Conservation (phyloP, 2,329 filamentous ascomycete genomes). For the Talaromyces sp. region DNA sequence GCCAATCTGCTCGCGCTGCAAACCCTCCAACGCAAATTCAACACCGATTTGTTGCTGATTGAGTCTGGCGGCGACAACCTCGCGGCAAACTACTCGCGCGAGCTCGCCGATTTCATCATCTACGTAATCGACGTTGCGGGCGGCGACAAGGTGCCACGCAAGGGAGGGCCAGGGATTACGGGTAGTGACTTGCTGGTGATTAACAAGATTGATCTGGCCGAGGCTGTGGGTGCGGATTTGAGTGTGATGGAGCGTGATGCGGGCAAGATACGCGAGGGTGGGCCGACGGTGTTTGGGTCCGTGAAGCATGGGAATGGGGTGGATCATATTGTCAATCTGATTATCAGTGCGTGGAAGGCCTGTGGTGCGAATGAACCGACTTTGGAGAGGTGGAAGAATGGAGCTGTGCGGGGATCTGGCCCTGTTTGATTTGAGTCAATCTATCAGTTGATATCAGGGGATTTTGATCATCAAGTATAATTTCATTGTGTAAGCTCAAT, state of each 20-base stretch:
- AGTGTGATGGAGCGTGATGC: slow-evolving; percentile 92
- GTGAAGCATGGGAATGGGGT: slow-evolving; percentile 90
- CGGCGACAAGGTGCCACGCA: slow-evolving; percentile 92
- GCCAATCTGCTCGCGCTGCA: slow-evolving; percentile 90
- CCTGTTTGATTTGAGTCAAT: slow-evolving; percentile 15
- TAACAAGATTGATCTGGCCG: slow-evolving; percentile 94
- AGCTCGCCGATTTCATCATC: slow-evolving; percentile 95
- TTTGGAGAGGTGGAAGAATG: slow-evolving; percentile 40
- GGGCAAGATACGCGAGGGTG: slow-evolving; percentile 89
- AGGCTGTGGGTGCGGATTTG: slow-evolving; percentile 84
- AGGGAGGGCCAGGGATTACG: slow-evolving; percentile 94
- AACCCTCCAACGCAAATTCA: slow-evolving; percentile 75
- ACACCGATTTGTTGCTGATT: slow-evolving; percentile 81
- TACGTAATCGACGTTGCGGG: slow-evolving; percentile 98
- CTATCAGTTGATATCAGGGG: too few relatives aligned
- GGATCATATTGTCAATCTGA: slow-evolving; percentile 79
- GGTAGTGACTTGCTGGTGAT: slow-evolving; percentile 90
- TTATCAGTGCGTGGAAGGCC: slow-evolving; percentile 86
- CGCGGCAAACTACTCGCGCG: slow-evolving; percentile 90
- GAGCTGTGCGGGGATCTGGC: slow-evolving; percentile 32
- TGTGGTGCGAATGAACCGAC: slow-evolving; percentile 63
- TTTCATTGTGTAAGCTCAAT: not conserved
- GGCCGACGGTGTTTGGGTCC: slow-evolving; percentile 91
- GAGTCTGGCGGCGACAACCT: slow-evolving; percentile 95
- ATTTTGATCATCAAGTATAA: not conserved